Evolutionary conservation across 306 rosid genomes (phyloP).

Genomic region (Cucumis melo): DNA sequence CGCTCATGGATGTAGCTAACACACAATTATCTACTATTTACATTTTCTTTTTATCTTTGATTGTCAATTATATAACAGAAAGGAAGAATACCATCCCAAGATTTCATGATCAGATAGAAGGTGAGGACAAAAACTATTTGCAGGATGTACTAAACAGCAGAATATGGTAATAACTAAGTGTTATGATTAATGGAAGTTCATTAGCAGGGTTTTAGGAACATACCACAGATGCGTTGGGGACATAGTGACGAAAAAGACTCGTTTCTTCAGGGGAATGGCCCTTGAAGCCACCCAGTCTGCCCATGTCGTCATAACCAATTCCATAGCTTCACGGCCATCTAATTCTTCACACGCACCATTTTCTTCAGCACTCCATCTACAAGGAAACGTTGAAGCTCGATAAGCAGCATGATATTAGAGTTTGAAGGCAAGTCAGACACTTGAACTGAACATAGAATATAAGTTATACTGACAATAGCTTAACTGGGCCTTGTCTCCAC

Average conservation of each 20-base stretch:
- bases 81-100: not conserved
- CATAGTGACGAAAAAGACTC: slow-evolving; percentile 72
- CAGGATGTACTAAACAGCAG: too few relatives aligned
- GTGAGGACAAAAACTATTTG: too few relatives aligned
- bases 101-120: not conserved
- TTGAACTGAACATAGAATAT: not conserved
- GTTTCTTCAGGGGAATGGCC: slow-evolving; percentile 52
- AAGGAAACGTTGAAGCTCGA: slow-evolving; percentile 5
- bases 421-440: not conserved
- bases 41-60: too few relatives aligned
- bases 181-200: not conserved
- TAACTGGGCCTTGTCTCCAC: slow-evolving; percentile 99
- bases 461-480: slow-evolving; percentile 58
- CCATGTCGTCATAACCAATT: slow-evolving; percentile 91
- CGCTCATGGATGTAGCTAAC: too few relatives aligned
- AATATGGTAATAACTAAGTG: not conserved
- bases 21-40: too few relatives aligned
- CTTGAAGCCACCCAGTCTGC: slow-evolving; percentile 82
- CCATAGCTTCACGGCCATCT: slow-evolving; percentile 70
- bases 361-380: slow-evolving; percentile 70
- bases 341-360: slow-evolving; percentile 62
- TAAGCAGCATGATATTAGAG: not conserved
- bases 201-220: slow-evolving; percentile 5
- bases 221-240: slow-evolving; percentile 97
- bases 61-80: too few relatives aligned